These are phyloP conservation scores for Phytophthora foliorum DNA, from an alignment of 352 stramenopile genomes.

Conservation along the genomic window DNA sequence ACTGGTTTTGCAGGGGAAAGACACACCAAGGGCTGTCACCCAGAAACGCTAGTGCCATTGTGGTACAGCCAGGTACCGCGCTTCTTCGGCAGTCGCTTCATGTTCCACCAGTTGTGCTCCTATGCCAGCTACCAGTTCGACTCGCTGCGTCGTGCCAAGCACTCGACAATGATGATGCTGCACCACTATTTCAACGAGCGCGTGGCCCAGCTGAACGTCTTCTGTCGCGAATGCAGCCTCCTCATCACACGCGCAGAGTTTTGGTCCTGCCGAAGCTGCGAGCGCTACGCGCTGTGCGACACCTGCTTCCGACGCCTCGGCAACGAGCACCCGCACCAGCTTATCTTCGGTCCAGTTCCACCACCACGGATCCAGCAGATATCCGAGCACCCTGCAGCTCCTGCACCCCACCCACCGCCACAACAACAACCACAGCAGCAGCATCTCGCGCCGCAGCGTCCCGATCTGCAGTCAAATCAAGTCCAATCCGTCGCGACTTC, in stretches of 20 bases:
- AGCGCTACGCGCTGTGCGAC: conserved; percentile 77
- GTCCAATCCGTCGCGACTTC: neutral
- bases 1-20: conserved; percentile 12
- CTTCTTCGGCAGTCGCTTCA: conserved; percentile 88
- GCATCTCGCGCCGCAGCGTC: conserved; percentile 1
- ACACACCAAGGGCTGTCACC: conserved; percentile 35
- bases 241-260: conserved; percentile 80
- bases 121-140: conserved; percentile 88
- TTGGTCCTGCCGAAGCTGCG: conserved; percentile 68
- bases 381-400: conserved; percentile 9
- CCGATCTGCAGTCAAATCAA: neutral
- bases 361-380: conserved; percentile 9
- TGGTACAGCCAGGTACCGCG: conserved; percentile 71
- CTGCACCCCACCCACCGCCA: conserved; percentile 5
- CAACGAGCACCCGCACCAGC: conserved; percentile 53
- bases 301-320: conserved; percentile 64
- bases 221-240: conserved; percentile 81
- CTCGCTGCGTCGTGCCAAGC: conserved; percentile 87
- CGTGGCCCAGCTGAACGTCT: conserved; percentile 75
- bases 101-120: conserved; percentile 90
- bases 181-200: conserved; percentile 90
- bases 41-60: conserved; percentile 52
- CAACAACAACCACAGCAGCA: neutral
- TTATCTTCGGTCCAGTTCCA: conserved; percentile 51
- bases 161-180: conserved; percentile 93